Percentiles rank a stretch among this genome's conserved stretches.
Conservation (phyloP, 202 grass and related monocot species). For the Setaria viridis region DNA sequence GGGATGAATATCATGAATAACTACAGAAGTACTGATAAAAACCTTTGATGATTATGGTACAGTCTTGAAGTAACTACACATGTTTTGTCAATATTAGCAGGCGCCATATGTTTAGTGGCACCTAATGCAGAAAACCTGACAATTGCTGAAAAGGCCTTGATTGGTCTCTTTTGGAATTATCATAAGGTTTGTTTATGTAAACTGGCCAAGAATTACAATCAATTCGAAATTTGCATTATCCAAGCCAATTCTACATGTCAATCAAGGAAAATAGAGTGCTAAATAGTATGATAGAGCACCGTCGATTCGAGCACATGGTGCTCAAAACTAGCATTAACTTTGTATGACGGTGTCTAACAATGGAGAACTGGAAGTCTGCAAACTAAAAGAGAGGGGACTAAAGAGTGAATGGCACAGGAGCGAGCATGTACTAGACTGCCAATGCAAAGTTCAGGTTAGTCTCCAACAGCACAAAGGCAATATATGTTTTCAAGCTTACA, state of each 20-base stretch:
- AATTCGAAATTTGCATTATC: background rate
- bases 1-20: conserved; percentile 14
- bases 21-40: background rate
- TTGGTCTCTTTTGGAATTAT: background rate
- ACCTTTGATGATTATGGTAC: background rate
- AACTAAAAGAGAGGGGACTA: background rate
- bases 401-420: background rate
- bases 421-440: background rate
- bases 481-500: background rate
- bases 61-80: conserved; percentile 11
- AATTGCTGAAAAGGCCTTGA: background rate
- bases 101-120: background rate
- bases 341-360: background rate
- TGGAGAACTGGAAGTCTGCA: background rate
- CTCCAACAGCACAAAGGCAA: background rate
- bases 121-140: background rate
- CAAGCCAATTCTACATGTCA: conserved; percentile 13
- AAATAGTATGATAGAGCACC: background rate
- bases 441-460: background rate
- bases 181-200: background rate
- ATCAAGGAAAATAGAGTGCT: conserved; percentile 2
- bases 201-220: background rate
- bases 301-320: background rate
- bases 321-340: background rate
- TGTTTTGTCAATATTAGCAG: background rate